Base-by-base conservation (phyloP, 2,329 filamentous ascomycete species). In the Venturia pyrina region DNA sequence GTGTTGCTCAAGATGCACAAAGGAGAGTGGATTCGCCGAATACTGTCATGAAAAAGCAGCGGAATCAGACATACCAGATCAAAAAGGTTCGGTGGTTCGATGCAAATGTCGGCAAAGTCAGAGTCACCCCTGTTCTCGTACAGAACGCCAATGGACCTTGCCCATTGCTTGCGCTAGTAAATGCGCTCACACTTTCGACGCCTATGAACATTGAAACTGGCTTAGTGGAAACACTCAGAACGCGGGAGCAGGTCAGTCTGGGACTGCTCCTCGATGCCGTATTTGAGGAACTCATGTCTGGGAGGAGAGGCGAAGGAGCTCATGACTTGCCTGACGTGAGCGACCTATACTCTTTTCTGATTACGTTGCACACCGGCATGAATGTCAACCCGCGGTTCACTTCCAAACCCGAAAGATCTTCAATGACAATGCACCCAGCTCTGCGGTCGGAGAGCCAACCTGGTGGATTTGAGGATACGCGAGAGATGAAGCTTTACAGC, bases 61-160 rank as follows among this genome's bases (percentile, higher is more conserved):
- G 82, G 68, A 82, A 81, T 66, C 64, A 97, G 75, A 95, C 91
- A 0, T 98, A 99, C 72, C 89, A 92, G 66, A 93, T 98, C 74
- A 96, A 96, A 74, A 92, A 93, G 67, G 88, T 98, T 68, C 87
- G 85, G 68, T 98, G 93, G 93, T 81, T 87, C 67, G 91, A 97
- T 74, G 76, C 80, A 1, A 83, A 74, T 13, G 80, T 82, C 0
- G 74, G 80, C 1, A 85, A 85, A 64, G 81, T 90, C 46, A 83
- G 91, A 56, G 83, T 84, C n/a, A 93, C 91, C 0, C 93, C 95
- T 0, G 91, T 98, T 66, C 80, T 98, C 50, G 87, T 96, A 3
- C 93, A 99, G 73, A 98, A 97, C 70, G 86, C 88, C 66, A 99
- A 99, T 71, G 95, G 95, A 0, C 95, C 95, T 0, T 99, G 95